Evolutionary conservation across 208 protist species (phyloP), one percentile per base, ranked within the genome.

Genomic region (Leishmania aethiopica): DNA sequence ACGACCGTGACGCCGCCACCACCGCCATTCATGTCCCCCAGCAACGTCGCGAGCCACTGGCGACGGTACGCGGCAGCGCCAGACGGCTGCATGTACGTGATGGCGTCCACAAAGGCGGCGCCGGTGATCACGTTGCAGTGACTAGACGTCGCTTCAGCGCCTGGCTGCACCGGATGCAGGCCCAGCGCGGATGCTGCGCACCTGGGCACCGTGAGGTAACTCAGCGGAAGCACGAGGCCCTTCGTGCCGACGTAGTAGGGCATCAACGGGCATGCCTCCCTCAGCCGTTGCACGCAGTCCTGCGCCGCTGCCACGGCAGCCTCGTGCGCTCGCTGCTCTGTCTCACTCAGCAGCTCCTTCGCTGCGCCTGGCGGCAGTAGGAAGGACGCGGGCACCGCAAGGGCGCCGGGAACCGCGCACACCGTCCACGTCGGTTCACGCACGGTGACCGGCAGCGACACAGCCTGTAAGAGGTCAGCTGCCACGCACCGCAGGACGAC

Each of bases 401-500:
- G 45, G 11, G 3, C 13, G 1, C 2, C 72, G 53, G 22, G 45
- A 22, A n/a, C 11, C 42, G 45, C 10, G 42, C 47, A 49, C 62
- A 82, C 78, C 7, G 74, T 69, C 64, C 59, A 66, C 42, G 11
- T 45, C 8, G 62, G 40, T 49, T 86, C 82, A 0, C 40, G 72
- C 53, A 73, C 40, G 17, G 73, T 7, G 53, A 86, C 51, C 28
- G 77, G 62, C 19, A 79, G 64, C 10, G 78, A 74, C 11, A 79
- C 53, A n/a, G 78, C 73, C 37, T 77, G 49, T 40, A 86, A 79
- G 32, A 86, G 51, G 49, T 79, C 73, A 3, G 62, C 80, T 17
- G 82, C 82, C 25, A 75, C 60, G 2, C 71, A 82, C 8, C 82
- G 82, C 62, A 86, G 55, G 45, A 70, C 62, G 1, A 86, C 74